Evolutionary conservation across 2,329 filamentous ascomycete genomes (phyloP), one percentile per base, ranked within the genome.

Genomic region (Fusarium miscanthi): DNA sequence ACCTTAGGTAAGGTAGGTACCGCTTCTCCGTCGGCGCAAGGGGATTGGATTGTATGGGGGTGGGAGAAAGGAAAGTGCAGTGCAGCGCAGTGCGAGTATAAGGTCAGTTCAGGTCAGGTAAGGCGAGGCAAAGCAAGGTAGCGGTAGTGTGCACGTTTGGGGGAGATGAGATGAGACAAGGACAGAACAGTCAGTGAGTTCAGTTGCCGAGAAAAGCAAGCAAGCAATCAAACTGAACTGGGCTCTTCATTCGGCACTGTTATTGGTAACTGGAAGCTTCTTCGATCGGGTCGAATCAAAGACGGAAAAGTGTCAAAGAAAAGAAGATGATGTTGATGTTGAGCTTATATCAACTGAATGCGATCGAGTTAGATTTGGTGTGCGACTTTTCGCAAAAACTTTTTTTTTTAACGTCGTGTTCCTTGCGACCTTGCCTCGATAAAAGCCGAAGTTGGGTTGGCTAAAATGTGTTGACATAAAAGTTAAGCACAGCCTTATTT

Each of bases 101-200:
- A 35, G 30, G 27, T 30, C 8, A 8, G 27, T 30, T 19, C 33
- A 49, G 30, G 30, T 7, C 27, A 45, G 43, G 42, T 6, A 45
- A 30, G 27, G 27, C 27, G 27, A n/a, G 13, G 27, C 2, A 23
- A 40, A 31, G 31, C n/a, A 23, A 19, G 40, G 40, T 23, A n/a
- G 40, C 21, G 40, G 46, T 33, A 51, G 31, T 38, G 33, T 53
- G 70, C 66, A 73, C 66, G 66, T 73, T 58, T 69, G 66, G 66
- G 48, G 70, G 59, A 65, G 64, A 72, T 54, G 59, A 65, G 64
- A 72, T 54, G 69, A 58, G 70, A 73, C 54, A 40, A 60, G 56
- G 56, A 31, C 53, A 42, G 59, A 27, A 54, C 45, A 56, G 48
- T 37, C 42, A 43, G 42, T 57, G 38, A 58, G 48, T 62, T 46